These are phyloP conservation scores for Aspergillus sp. DNA, from an alignment of 2,329 filamentous ascomycete genomes.

Conservation along the genomic window DNA sequence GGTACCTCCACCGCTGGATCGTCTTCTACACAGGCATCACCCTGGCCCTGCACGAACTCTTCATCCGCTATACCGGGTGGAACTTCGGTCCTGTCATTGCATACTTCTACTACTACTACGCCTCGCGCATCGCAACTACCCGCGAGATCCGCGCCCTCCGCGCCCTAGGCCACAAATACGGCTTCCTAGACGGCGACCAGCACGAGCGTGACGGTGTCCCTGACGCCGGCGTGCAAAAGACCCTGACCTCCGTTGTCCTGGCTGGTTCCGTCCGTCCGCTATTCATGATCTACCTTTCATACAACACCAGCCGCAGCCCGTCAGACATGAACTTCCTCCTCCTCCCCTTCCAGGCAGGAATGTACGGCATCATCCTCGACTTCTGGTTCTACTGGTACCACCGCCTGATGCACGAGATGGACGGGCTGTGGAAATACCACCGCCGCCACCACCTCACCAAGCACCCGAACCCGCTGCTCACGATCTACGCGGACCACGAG, in stretches of 20 bases:
- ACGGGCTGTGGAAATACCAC: constrained; percentile 44
- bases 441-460: constrained; percentile 49
- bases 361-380: constrained; percentile 46
- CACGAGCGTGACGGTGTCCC: constrained; percentile 46
- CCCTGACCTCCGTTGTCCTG: constrained; percentile 32
- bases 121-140: constrained; percentile 43
- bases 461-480: constrained; percentile 45
- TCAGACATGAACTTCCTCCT: constrained; percentile 30
- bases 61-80: constrained; percentile 25
- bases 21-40: constrained; percentile 39
- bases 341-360: constrained; percentile 39
- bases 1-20: constrained; percentile 41
- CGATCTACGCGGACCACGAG: constrained; percentile 43
- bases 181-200: constrained; percentile 48
- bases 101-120: constrained; percentile 34
- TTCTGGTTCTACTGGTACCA: constrained; percentile 45
- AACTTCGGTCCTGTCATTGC: constrained; percentile 32
- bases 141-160: constrained; percentile 41
- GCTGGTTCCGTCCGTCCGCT: constrained; percentile 33
- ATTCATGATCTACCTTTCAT: constrained; percentile 33
- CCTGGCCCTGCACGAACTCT: constrained; percentile 39
- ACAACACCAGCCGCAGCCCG: constrained; percentile 23
- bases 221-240: constrained; percentile 37
- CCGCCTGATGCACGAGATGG: constrained; percentile 44
- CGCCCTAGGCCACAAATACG: constrained; percentile 37